Evolutionary conservation across 73 alveolate species (phyloP).

Genomic region (Uronychia setigera): DNA sequence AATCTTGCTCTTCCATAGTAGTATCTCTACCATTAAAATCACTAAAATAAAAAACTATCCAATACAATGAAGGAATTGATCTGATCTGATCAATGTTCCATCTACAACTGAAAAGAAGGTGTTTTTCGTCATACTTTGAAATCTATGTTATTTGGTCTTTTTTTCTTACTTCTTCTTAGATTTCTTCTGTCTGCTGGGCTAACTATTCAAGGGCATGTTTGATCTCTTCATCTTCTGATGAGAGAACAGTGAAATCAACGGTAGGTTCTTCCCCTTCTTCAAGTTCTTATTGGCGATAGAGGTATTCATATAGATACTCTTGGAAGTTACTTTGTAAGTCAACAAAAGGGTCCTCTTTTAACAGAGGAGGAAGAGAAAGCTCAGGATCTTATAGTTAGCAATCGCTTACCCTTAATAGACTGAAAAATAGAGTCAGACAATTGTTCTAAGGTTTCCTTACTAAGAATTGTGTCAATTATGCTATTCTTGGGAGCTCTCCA

Average conservation of each 20-base stretch:
- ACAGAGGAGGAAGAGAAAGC: slow-evolving; percentile 15
- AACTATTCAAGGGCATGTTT: neutral
- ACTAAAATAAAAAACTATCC: no score
- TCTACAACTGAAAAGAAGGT: slow-evolving; percentile 6
- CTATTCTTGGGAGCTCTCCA: slow-evolving; percentile 18
- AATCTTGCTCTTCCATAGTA: no score
- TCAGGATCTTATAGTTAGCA: slow-evolving; percentile 23
- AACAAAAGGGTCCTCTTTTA: slow-evolving; percentile 25
- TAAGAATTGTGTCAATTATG: no score
- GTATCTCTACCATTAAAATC: no score
- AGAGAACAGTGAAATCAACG: slow-evolving; percentile 22
- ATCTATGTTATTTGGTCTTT: neutral
- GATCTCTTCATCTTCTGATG: slow-evolving; percentile 23
- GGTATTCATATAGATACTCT: slow-evolving; percentile 23
- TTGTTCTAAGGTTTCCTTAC: no score
- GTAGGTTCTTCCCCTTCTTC: slow-evolving; percentile 14
- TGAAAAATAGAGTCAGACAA: neutral
- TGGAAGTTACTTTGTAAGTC: slow-evolving; percentile 25
- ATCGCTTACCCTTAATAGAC: slow-evolving; percentile 4
- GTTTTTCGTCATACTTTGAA: slow-evolving; percentile 2
- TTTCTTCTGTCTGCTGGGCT: neutral
- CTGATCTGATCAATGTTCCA: slow-evolving; percentile 13
- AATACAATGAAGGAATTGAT: neutral
- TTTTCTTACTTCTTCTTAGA: neutral
- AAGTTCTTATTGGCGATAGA: slow-evolving; percentile 26